A percentile compares a stretch with the other conserved stretches of the same genome.
Evolutionary conservation across 2,329 filamentous ascomycete species (phyloP).

Genomic region (Ampelomyces quisqualis): DNA sequence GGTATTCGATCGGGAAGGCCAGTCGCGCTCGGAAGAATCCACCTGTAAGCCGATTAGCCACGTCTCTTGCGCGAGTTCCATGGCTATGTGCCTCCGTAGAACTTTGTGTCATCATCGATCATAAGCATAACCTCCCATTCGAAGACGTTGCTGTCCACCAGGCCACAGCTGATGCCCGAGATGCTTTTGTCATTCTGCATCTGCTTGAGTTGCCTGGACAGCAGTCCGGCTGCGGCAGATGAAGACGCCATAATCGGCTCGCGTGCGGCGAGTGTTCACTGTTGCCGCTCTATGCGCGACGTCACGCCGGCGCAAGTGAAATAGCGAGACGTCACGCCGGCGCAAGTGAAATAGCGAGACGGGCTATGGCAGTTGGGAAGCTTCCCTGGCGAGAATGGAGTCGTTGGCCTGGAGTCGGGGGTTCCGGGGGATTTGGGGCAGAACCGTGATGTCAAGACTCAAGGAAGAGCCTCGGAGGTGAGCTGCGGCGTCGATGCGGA

Average conservation of each 20-base stretch:
- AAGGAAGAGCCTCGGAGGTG: conserved; percentile 5
- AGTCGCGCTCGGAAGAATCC: conserved; percentile 94
- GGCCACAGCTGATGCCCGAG: conserved; percentile 88
- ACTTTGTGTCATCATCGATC: conserved; percentile 91
- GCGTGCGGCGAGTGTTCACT: too few relatives aligned
- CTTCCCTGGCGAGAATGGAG: too few relatives aligned
- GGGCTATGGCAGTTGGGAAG: too few relatives aligned
- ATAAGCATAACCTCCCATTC: conserved; percentile 99
- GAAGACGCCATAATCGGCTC: conserved; percentile 36
- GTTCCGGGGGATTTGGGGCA: too few relatives aligned
- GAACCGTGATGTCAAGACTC: too few relatives aligned
- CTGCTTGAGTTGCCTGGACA: conserved; percentile 84
- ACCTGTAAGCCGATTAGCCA: conserved; percentile 48
- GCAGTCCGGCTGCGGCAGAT: conserved; percentile 67
- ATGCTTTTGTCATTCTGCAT: conserved; percentile 92
- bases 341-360: too few relatives aligned
- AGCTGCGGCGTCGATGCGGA: conserved; percentile 16
- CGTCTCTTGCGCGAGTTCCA: not conserved
- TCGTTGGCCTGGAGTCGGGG: too few relatives aligned
- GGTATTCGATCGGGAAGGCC: conserved; percentile 94
- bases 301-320: too few relatives aligned
- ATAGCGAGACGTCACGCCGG: too few relatives aligned
- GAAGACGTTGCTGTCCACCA: conserved; percentile 84
- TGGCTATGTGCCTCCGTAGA: conserved; percentile 71
- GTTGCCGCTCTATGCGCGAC: too few relatives aligned